Evolutionary conservation across 129 eudicot species (phyloP).

Genomic region (Tagetes patula): DNA sequence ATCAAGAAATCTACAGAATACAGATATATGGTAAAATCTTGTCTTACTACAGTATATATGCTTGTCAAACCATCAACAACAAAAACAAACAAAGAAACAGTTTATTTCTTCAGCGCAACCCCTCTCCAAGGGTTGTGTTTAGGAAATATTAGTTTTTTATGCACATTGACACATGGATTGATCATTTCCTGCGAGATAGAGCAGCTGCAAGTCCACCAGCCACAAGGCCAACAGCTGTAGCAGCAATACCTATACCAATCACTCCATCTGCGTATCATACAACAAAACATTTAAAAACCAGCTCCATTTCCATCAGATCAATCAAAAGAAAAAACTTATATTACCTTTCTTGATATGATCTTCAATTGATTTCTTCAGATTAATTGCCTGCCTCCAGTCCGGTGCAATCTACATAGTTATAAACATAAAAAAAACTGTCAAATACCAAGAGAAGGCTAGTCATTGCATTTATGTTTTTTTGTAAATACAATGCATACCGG

Average conservation of each 20-base stretch:
- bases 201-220: constrained; percentile 96
- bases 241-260: constrained; percentile 92
- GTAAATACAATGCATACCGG: background rate
- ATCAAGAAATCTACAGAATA: background rate
- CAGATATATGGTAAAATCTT: background rate
- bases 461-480: background rate
- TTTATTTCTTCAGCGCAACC: background rate
- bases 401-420: constrained; percentile 63
- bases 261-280: constrained; percentile 66
- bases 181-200: constrained; percentile 74
- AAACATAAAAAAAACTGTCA: background rate
- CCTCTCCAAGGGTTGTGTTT: constrained; percentile 1
- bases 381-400: constrained; percentile 88
- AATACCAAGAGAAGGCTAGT: too few relatives aligned
- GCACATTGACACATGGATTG: constrained; percentile 14
- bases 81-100: background rate
- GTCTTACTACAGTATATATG: background rate
- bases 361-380: constrained; percentile 77
- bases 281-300: constrained; percentile 17
- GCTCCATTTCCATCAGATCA: background rate
- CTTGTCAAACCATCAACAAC: background rate
- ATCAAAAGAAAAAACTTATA: background rate
- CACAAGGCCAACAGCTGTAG: constrained; percentile 87
- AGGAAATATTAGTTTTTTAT: constrained; percentile 13
- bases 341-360: constrained; percentile 80